Evolutionary conservation across 768 basidiomycete species (phyloP).

Genomic region (Boletus barrowsii): DNA sequence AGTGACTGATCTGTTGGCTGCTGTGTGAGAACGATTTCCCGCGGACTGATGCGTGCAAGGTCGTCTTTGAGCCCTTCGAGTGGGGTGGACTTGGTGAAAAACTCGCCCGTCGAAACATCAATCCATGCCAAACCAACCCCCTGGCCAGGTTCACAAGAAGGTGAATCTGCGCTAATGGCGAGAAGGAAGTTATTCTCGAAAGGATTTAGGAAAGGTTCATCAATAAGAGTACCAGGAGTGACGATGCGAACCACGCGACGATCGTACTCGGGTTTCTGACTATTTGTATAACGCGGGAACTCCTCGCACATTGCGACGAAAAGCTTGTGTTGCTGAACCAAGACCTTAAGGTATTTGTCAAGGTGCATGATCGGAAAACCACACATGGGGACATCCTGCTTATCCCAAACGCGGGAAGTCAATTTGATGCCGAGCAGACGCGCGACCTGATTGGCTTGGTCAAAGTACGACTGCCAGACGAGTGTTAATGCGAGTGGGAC

Average conservation of each 20-base stretch:
- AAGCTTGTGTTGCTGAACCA: slow-evolving; percentile 78
- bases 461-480: slow-evolving; percentile 78
- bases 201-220: slow-evolving; percentile 83
- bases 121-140: slow-evolving; percentile 85
- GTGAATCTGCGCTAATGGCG: slow-evolving; percentile 44
- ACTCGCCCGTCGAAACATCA: slow-evolving; percentile 92
- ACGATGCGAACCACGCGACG: slow-evolving; percentile 83
- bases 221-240: slow-evolving; percentile 92
- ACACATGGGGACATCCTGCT: slow-evolving; percentile 72
- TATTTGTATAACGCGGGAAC: slow-evolving; percentile 53
- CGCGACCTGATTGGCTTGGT: slow-evolving; percentile 80
- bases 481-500: slow-evolving; percentile 6
- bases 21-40: slow-evolving; percentile 72
- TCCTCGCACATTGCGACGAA: slow-evolving; percentile 96
- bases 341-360: slow-evolving; percentile 80
- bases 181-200: slow-evolving; percentile 90
- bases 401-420: slow-evolving; percentile 72
- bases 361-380: slow-evolving; percentile 87
- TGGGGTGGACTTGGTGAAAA: slow-evolving; percentile 67
- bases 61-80: slow-evolving; percentile 69
- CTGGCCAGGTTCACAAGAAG: not conserved
- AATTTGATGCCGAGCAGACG: slow-evolving; percentile 79
- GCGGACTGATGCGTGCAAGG: slow-evolving; percentile 74
- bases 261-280: slow-evolving; percentile 61
- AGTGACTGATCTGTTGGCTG: slow-evolving; percentile 33